Conservation (phyloP, 176 grass and related monocot species). For the Carex myosuroides region DNA sequence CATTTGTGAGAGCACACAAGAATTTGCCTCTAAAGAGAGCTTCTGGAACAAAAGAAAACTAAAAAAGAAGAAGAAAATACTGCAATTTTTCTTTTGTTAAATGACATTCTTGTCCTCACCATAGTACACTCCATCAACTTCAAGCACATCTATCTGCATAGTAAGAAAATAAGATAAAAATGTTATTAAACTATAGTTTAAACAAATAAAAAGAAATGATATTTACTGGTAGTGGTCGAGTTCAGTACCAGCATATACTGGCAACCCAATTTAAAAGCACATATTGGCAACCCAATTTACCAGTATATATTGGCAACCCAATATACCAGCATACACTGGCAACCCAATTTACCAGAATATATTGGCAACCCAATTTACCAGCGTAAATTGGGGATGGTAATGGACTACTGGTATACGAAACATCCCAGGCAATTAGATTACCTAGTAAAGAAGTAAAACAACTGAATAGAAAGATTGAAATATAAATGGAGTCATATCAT, state of each 20-base stretch:
- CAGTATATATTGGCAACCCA: too few relatives aligned
- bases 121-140: conserved; percentile 85
- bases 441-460: background rate
- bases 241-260: too few relatives aligned
- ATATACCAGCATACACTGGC: background rate
- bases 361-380: too few relatives aligned
- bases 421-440: background rate
- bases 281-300: background rate
- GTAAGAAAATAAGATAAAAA: background rate
- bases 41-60: background rate
- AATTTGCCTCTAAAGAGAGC: too few relatives aligned
- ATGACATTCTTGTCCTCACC: conserved; percentile 29
- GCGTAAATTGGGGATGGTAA: background rate
- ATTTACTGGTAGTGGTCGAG: background rate
- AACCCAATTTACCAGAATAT: background rate
- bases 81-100: background rate
- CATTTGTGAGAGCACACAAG: too few relatives aligned
- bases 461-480: conserved; percentile 2
- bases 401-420: background rate
- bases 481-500: conserved; percentile 12
- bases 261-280: background rate
- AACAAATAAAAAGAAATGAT: background rate
- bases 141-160: conserved; percentile 88
- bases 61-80: background rate
- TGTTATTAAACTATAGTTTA: background rate